A percentile compares a stretch with the other conserved stretches of the same genome.
Evolutionary conservation across 805 yeast species (phyloP).

Genomic region (Myxozyma neotropica): DNA sequence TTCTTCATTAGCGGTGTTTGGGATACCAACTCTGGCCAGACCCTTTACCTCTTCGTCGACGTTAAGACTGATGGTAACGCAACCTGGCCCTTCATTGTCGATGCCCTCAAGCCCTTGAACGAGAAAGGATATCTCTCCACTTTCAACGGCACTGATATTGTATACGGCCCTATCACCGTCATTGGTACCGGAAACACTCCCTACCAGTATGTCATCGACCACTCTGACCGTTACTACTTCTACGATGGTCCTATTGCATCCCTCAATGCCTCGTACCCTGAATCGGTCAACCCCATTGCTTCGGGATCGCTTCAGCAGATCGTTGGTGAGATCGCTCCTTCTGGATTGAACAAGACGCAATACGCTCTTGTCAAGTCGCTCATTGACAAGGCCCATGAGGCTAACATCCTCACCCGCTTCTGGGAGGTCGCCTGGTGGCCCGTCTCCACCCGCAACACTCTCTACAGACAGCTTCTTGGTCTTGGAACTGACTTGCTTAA

Average conservation of each 20-base stretch:
- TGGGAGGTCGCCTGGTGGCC: slow-evolving; percentile 82
- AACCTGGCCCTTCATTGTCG: slow-evolving; percentile 52
- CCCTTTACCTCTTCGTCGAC: slow-evolving; percentile 66
- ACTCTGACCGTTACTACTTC: slow-evolving; percentile 47
- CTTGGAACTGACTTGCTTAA: slow-evolving; percentile 61
- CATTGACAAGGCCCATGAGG: slow-evolving; percentile 51
- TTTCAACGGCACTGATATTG: slow-evolving; percentile 47
- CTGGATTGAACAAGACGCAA: slow-evolving; percentile 47
- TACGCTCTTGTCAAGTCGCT: slow-evolving; percentile 36
- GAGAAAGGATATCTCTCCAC: slow-evolving; percentile 55
- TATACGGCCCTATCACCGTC: slow-evolving; percentile 60
- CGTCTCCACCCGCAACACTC: slow-evolving; percentile 45
- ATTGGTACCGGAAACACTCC: slow-evolving; percentile 72
- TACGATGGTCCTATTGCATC: slow-evolving; percentile 55
- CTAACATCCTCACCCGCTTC: slow-evolving; percentile 58
- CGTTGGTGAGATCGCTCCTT: slow-evolving; percentile 37
- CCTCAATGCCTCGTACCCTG: slow-evolving; percentile 32
- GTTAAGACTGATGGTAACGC: slow-evolving; percentile 52
- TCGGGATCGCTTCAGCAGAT: slow-evolving; percentile 40
- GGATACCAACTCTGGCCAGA: slow-evolving; percentile 52
- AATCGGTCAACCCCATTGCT: slow-evolving; percentile 44
- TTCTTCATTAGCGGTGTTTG: slow-evolving; percentile 43
- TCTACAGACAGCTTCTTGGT: slow-evolving; percentile 54
- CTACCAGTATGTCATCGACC: slow-evolving; percentile 41
- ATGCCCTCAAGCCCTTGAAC: slow-evolving; percentile 52